Evolutionary conservation across 305 asterid genomes (phyloP).

Genomic region (Coffea humblotiana): DNA sequence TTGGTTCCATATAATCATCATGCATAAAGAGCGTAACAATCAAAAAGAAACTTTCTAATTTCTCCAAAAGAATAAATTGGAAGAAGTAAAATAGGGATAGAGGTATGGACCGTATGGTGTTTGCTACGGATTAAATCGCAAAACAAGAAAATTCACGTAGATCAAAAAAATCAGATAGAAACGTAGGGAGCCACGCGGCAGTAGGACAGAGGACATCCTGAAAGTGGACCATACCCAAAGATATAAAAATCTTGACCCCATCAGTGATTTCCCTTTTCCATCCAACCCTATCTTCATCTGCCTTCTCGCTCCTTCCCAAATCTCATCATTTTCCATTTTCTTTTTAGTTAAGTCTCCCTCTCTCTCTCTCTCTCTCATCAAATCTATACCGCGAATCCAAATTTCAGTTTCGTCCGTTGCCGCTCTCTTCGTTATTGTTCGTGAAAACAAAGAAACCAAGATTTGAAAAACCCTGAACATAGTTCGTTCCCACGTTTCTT

Average conservation of each 20-base stretch:
- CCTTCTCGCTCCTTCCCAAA: conserved; percentile 40
- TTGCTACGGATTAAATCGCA: too few relatives aligned
- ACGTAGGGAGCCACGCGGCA: conserved; percentile 25
- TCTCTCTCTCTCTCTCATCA: conserved; percentile 17
- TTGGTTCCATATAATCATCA: too few relatives aligned
- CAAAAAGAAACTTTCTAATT: too few relatives aligned
- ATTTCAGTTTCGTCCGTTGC: conserved; percentile 54
- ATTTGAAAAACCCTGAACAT: conserved; percentile 55
- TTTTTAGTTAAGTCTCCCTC: neutral
- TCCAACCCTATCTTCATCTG: conserved; percentile 21
- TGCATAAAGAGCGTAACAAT: too few relatives aligned
- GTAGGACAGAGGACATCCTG: conserved; percentile 27
- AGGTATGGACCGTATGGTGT: too few relatives aligned
- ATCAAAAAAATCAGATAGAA: too few relatives aligned
- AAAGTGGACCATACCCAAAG: conserved; percentile 34
- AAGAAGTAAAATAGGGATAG: too few relatives aligned
- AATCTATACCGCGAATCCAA: conserved; percentile 50
- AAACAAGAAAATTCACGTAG: too few relatives aligned
- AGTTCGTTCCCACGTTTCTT: conserved; percentile 18
- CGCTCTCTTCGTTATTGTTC: conserved; percentile 36
- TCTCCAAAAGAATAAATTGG: too few relatives aligned
- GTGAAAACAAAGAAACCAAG: neutral
- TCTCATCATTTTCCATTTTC: conserved; percentile 11
- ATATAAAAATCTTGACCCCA: conserved; percentile 31
- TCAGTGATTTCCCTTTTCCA: neutral